These are phyloP conservation scores for Solanum neorickii DNA, from an alignment of 257 asterid genomes.

Conservation along the genomic window DNA sequence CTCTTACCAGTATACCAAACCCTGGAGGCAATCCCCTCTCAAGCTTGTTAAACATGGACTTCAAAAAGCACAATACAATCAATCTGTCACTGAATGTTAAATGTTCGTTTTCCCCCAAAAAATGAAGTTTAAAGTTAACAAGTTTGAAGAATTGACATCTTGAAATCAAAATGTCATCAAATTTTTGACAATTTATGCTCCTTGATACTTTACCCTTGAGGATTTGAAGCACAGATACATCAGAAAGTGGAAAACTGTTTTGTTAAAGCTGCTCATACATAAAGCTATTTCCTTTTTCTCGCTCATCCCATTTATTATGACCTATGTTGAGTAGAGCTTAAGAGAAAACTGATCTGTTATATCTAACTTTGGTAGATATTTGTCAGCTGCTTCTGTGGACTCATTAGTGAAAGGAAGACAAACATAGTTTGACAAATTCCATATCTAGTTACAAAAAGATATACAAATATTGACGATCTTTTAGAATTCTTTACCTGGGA, in stretches of 20 bases:
- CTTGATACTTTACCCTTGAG: not conserved
- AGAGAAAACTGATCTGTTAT: not conserved
- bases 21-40: not conserved
- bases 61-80: not conserved
- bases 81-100: not conserved
- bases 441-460: not conserved
- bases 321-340: not conserved
- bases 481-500: slow-evolving; percentile 43
- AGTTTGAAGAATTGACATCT: not conserved
- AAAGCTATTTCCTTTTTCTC: not conserved
- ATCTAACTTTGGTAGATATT: not conserved
- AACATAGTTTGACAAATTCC: not conserved
- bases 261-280: not conserved
- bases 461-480: not conserved
- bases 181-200: not conserved
- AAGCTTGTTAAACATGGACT: not conserved
- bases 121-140: not conserved
- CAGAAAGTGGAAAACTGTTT: not conserved
- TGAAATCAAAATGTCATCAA: not conserved
- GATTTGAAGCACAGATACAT: not conserved
- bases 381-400: not conserved
- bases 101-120: not conserved
- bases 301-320: not conserved
- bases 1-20: not conserved
- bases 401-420: not conserved